Percentiles rank a stretch among this genome's conserved stretches.
Conservation (phyloP, 2,329 filamentous ascomycete species). For the Stemphylium lycopersici region DNA sequence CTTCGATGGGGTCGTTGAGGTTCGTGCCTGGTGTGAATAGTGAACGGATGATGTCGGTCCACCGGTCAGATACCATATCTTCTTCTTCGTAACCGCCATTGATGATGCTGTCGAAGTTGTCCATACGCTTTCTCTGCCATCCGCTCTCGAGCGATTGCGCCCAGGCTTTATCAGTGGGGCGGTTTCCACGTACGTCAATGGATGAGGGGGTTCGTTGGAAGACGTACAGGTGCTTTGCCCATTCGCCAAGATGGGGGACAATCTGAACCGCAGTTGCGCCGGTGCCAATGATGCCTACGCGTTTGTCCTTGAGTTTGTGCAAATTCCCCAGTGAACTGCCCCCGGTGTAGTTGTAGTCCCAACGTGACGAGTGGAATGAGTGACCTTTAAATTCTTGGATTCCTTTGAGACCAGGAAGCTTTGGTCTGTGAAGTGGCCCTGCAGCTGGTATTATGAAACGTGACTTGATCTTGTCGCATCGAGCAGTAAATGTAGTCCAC, state of each 20-base stretch:
- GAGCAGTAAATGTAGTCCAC: constrained; percentile 34
- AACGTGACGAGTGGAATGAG: constrained; percentile 41
- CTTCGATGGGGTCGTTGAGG: not conserved
- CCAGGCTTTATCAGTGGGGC: constrained; percentile 22
- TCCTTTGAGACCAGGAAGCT: constrained; percentile 35
- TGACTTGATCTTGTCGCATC: constrained; percentile 39
- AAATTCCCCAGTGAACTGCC: constrained; percentile 29
- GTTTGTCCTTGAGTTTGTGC: constrained; percentile 44
- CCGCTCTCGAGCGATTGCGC: constrained; percentile 12
- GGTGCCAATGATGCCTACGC: constrained; percentile 45
- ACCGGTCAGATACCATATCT: constrained; percentile 59
- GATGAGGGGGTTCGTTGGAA: constrained; percentile 62
- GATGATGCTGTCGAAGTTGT: constrained; percentile 54
- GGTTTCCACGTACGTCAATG: constrained; percentile 45
- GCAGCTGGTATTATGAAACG: constrained; percentile 51
- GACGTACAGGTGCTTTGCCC: constrained; percentile 60
- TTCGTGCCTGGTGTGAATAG: constrained; percentile 15
- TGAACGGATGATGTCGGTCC: constrained; percentile 48
- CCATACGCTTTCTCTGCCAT: constrained; percentile 58
- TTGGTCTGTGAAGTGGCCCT: constrained; percentile 53
- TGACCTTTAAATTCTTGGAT: constrained; percentile 30
- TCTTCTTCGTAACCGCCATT: constrained; percentile 33
- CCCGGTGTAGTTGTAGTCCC: constrained; percentile 36
- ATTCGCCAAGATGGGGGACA: constrained; percentile 52
- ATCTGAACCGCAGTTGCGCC: constrained; percentile 44